phyloP scores from a whole-genome alignment of 179 eudicot genomes.

The Camellia oleifera region DNA sequence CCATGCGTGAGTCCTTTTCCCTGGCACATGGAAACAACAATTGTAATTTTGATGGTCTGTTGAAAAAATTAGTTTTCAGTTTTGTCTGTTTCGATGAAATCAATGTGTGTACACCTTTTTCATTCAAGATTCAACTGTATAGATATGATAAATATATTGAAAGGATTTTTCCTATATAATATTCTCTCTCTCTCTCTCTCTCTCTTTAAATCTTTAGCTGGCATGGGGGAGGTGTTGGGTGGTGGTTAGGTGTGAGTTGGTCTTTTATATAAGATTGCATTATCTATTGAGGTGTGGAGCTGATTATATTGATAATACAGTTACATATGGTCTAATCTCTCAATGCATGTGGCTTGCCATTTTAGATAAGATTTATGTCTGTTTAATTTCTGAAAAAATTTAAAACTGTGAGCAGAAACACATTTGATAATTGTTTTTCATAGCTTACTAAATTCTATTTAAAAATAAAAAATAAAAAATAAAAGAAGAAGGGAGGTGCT shows the following conservation, averaged over 20 bases:
- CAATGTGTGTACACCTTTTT: background rate
- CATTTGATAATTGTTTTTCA: too few relatives aligned
- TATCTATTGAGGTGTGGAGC: background rate
- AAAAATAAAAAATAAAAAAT: too few relatives aligned
- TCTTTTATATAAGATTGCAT: background rate
- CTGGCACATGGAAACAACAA: background rate
- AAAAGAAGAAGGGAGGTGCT: too few relatives aligned
- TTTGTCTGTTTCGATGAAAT: conserved; percentile 5
- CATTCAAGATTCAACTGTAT: background rate
- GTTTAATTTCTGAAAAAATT: too few relatives aligned
- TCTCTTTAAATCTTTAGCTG: background rate
- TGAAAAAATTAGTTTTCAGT: background rate
- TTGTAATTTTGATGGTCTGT: background rate
- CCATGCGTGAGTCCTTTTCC: background rate
- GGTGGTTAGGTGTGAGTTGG: conserved; percentile 2
- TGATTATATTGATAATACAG: background rate
- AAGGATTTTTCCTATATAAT: background rate
- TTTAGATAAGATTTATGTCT: too few relatives aligned
- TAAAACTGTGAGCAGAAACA: too few relatives aligned
- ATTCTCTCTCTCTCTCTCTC: background rate
- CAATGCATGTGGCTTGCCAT: background rate
- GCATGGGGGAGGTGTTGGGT: background rate
- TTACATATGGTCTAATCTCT: background rate
- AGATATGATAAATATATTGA: background rate
- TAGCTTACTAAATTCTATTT: too few relatives aligned